These are phyloP conservation scores for Dichotomopilus funicola DNA, from an alignment of 2,329 filamentous ascomycete genomes.

Conservation along the genomic window DNA sequence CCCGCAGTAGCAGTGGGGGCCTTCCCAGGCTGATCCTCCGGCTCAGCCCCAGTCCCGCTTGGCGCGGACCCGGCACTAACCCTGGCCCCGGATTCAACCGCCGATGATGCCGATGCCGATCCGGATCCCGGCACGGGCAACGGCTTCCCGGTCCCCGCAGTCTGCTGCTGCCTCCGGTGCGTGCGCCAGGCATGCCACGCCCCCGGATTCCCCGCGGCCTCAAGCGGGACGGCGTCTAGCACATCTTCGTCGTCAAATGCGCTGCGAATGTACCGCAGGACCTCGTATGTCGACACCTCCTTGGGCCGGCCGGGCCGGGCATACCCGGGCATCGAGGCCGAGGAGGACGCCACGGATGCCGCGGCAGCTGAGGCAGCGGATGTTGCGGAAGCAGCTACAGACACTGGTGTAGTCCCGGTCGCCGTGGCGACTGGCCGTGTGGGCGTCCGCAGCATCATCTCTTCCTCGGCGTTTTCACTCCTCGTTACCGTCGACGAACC, in stretches of 20 bases:
- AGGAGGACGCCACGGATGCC: slow-evolving; percentile 15
- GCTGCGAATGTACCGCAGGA: slow-evolving; percentile 74
- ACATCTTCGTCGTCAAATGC: slow-evolving; percentile 73
- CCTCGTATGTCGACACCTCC: slow-evolving; percentile 51
- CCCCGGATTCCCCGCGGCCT: slow-evolving; percentile 80
- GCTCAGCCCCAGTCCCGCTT: too few species aligned
- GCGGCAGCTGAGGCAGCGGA: too few species aligned
- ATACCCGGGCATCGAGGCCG: slow-evolving; percentile 30
- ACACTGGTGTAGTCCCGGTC: slow-evolving; percentile 8
- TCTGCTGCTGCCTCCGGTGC: slow-evolving; percentile 45
- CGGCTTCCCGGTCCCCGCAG: background rate
- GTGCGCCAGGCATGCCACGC: slow-evolving; percentile 93
- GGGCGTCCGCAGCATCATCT: slow-evolving; percentile 1
- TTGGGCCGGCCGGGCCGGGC: slow-evolving; percentile 31
- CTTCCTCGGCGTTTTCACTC: background rate
- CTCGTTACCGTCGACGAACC: background rate
- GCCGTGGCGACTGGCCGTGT: slow-evolving; percentile 12
- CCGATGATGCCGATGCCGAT: background rate
- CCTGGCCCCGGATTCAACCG: background rate
- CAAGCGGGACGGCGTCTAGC: slow-evolving; percentile 70
- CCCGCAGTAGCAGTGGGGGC: background rate
- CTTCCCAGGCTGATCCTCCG: too few species aligned
- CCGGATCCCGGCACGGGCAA: background rate
- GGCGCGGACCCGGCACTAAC: too few species aligned
- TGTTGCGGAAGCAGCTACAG: background rate